Base-by-base conservation (phyloP, 805 yeast genomes). In the Ogataea henricii region DNA sequence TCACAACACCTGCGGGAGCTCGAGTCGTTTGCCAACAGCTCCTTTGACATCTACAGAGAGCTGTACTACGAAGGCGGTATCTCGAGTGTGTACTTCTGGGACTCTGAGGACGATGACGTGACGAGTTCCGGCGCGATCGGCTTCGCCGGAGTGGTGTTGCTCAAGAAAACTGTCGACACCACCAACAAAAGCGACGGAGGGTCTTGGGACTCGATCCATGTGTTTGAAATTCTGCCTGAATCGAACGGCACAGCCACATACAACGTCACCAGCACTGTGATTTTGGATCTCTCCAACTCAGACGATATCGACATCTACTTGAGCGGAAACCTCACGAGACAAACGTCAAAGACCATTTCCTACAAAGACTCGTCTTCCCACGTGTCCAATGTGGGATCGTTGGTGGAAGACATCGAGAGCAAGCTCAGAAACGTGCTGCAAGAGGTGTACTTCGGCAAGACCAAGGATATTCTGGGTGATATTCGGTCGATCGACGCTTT, bases 1-100 rank as follows among this genome's bases (percentile, higher is more conserved):
- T 76, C 87, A 3, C 69, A 69, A 1, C 68, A 69, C 20, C 73
- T 94, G 53, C 75, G 98, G 55, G 77, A 81, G 55, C 71, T 92
- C 55, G 99, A 92, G 69, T 65, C 79, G 21, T 76, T 82, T 54
- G 91, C 96, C 51, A 94, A 92, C 65, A 92, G 89, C 54, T 87
- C 96, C 3, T 89, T 92, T 64, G 97, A 90, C 60, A 79, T 92
- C 30, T 92, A 94, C 70, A 77, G 97, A 55, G 99, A 94, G 64
- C 71, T 92, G 58, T 92, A 92, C 71, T 92, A 90, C 65, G 98
- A 91, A 66, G 97, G 97, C 33, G 99, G 98, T 18, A 74, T 87
- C 33, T 84, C 94, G 1, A 82, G 91, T 47, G 96, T 87, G 14
- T 92, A 94, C 64, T 72, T 94, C 43, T 92, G 99, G 99, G 97